Evolutionary conservation across 2,329 filamentous ascomycete species (phyloP).

Genomic region (Aureobasidium melanogenum): DNA sequence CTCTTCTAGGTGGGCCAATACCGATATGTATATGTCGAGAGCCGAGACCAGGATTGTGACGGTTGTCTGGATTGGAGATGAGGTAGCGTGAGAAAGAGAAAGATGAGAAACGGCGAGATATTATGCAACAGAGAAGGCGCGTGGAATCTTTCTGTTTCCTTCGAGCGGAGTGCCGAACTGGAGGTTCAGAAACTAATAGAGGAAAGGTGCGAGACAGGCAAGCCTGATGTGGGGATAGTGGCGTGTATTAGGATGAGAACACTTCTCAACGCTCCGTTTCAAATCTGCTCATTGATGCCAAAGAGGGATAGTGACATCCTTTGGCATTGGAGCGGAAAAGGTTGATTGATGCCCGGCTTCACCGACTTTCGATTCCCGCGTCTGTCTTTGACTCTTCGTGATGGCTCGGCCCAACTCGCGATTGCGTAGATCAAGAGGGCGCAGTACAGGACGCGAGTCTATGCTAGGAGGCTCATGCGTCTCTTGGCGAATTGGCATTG

Average conservation of each 20-base stretch:
- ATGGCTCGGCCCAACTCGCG: background rate
- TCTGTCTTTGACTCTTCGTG: background rate
- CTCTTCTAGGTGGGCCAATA: background rate
- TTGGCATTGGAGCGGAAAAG: background rate
- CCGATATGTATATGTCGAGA: constrained; percentile 1
- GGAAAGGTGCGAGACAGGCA: constrained; percentile 7
- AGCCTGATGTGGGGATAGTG: constrained; percentile 4
- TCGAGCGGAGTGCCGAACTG: background rate
- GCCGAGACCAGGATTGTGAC: constrained; percentile 1
- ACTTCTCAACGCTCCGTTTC: constrained; percentile 6
- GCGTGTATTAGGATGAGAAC: constrained; percentile 7
- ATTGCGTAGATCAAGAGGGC: background rate
- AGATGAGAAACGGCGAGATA: constrained; percentile 6
- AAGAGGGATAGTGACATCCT: background rate
- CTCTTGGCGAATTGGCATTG: background rate
- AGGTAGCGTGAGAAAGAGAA: background rate
- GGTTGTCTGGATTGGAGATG: background rate
- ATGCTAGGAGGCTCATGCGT: background rate
- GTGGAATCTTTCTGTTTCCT: constrained; percentile 4
- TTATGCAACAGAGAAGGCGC: constrained; percentile 1
- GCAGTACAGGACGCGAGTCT: background rate
- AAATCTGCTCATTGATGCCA: background rate
- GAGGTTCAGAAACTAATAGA: background rate
- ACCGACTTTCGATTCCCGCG: constrained; percentile 5
- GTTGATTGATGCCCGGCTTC: background rate